Conservation (phyloP, 768 basidiomycete genomes). For the Rubroboletus pulcherrimus region DNA sequence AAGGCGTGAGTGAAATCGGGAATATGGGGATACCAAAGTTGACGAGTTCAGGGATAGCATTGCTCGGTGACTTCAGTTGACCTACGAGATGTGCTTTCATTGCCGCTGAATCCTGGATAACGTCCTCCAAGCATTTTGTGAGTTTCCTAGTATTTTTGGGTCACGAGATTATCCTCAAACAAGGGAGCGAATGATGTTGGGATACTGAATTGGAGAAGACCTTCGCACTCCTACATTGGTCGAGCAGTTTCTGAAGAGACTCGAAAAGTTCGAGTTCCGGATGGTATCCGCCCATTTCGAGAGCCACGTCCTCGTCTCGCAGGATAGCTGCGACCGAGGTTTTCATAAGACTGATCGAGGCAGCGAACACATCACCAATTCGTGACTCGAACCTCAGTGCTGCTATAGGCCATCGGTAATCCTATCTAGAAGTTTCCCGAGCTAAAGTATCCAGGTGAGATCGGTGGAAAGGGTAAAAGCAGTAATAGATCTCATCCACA, state of each 20-base stretch:
- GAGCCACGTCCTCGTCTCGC: conserved; percentile 71
- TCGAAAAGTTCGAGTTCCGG: conserved; percentile 73
- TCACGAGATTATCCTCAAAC: conserved; percentile 1
- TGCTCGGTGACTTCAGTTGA: conserved; percentile 69
- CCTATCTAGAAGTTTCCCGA: too few relatives aligned
- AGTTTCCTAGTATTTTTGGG: conserved; percentile 63
- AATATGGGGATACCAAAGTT: conserved; percentile 88
- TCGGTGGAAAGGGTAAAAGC: too few relatives aligned
- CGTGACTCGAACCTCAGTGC: too few relatives aligned
- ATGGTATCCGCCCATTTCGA: conserved; percentile 73
- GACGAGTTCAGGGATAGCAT: conserved; percentile 73
- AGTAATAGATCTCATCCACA: too few relatives aligned
- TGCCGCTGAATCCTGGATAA: conserved; percentile 66
- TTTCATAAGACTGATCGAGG: conserved; percentile 86
- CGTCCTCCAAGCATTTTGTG: conserved; percentile 77
- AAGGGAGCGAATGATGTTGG: neutral
- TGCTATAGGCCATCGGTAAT: too few relatives aligned
- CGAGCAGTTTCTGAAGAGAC: conserved; percentile 78
- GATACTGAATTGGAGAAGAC: conserved; percentile 64
- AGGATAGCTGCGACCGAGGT: conserved; percentile 73
- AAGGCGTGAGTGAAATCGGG: neutral
- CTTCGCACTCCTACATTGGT: conserved; percentile 80
- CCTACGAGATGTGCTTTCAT: conserved; percentile 67
- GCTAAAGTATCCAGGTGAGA: too few relatives aligned
- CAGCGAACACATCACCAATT: conserved; percentile 74